Conservation (phyloP, 176 grass and related monocot species). For the Eleusine indica region DNA sequence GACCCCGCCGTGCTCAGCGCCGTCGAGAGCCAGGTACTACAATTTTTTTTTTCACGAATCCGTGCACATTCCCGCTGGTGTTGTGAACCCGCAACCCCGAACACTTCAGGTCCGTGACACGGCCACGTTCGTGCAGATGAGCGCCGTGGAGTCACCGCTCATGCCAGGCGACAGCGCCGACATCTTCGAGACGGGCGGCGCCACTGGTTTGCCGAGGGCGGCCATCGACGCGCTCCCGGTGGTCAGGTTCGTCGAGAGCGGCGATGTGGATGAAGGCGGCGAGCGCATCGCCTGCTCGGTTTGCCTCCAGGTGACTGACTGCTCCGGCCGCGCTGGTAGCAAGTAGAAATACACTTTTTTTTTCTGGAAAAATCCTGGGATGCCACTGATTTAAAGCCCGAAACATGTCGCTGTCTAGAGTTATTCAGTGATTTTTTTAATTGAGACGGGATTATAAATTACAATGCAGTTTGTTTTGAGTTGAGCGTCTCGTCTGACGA, state of each 20-base stretch:
- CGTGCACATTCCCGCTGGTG: not conserved
- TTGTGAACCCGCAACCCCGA: not conserved
- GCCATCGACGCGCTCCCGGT: constrained; percentile 62
- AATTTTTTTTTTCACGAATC: not conserved
- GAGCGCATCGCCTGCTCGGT: constrained; percentile 60
- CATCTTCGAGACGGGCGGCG: constrained; percentile 61
- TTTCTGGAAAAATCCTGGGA: too few species aligned
- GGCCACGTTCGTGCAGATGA: constrained; percentile 48
- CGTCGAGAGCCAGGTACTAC: constrained; percentile 64
- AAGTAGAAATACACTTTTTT: not conserved
- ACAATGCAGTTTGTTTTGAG: not conserved
- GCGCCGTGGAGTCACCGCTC: constrained; percentile 45
- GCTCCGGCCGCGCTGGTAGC: not conserved
- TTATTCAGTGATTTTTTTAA: not conserved
- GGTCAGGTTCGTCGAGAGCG: constrained; percentile 35
- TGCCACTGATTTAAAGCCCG: too few species aligned
- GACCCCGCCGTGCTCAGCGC: constrained; percentile 70
- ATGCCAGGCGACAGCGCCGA: constrained; percentile 34
- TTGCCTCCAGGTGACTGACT: constrained; percentile 64
- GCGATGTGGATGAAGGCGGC: constrained; percentile 42
- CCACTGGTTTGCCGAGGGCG: constrained; percentile 46
- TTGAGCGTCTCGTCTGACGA: not conserved
- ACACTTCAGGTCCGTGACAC: not conserved
- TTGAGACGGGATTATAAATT: not conserved
- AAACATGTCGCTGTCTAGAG: too few species aligned